phyloP scores from a whole-genome alignment of 192 early-diverging fungal genomes.

The Rhizoclosmatium sp. region DNA sequence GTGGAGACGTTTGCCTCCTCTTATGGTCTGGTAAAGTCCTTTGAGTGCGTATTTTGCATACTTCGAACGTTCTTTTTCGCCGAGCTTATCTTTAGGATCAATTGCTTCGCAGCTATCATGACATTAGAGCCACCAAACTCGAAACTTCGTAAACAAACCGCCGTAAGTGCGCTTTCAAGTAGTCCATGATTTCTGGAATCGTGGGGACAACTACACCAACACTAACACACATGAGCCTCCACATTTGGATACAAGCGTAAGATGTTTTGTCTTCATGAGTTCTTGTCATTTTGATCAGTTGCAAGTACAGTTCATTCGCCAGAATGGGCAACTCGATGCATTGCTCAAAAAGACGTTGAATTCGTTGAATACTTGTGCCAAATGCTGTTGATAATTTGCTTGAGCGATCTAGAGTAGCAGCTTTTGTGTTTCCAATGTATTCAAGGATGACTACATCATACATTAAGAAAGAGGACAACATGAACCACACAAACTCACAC shows the following conservation, averaged over 20 bases:
- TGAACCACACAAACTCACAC: conserved; percentile 4
- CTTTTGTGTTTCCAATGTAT: conserved; percentile 9
- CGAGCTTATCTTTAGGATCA: conserved; percentile 40
- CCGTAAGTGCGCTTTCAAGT: conserved; percentile 57
- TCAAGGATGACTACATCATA: conserved; percentile 18
- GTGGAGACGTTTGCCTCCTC: conserved; percentile 29
- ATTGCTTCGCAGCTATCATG: conserved; percentile 40
- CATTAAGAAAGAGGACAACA: too few relatives aligned
- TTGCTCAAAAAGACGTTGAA: conserved; percentile 45
- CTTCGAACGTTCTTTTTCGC: conserved; percentile 43
- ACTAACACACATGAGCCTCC: conserved; percentile 51
- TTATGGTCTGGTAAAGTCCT: conserved; percentile 38
- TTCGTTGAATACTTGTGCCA: neutral
- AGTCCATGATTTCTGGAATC: conserved; percentile 47
- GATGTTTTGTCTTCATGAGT: conserved; percentile 46
- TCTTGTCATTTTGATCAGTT: conserved; percentile 55
- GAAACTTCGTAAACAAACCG: conserved; percentile 8
- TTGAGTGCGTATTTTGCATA: conserved; percentile 55
- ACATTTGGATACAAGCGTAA: conserved; percentile 41
- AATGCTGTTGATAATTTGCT: neutral
- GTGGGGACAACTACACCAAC: conserved; percentile 47
- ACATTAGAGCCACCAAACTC: conserved; percentile 22
- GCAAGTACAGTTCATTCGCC: conserved; percentile 57
- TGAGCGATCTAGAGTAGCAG: neutral
- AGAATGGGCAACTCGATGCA: conserved; percentile 43